Evolutionary conservation across 106 monocot species (phyloP), one percentile per base, ranked within the genome.

Genomic region (Phalaenopsis equestris): DNA sequence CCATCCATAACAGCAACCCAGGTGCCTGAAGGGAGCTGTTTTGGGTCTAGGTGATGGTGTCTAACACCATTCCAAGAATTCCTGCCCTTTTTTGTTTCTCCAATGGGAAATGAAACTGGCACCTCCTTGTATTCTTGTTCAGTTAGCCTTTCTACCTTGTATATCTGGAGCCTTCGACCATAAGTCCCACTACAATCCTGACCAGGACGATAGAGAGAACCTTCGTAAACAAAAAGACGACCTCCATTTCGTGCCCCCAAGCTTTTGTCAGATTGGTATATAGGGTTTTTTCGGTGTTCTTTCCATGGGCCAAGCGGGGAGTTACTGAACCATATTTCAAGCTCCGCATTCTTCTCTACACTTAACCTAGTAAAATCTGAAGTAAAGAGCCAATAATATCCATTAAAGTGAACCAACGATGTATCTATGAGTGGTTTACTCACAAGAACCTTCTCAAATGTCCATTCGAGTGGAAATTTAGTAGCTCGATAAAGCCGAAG

Each of bases 1-100:
- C 90, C 90, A 79, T 90, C 90, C 85, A 87, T 83, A 12, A 90
- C 90, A 7, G 90, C 87, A 81, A 87, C 80, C 90, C 90, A 90
- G 55, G 47, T 78, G 78, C 87, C 90, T 2, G 79, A 85, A 17
- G 85, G 75, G 11, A 90, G 85, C 75, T 84, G 76, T 24, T 81
- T 87, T 52, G 83, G 38, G 75, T 90, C 90, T 3, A 87, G 65
- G 79, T 87, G 87, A 75, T 90, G 90, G 55, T 83, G 81, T 43
- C 90, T 79, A 11, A 81, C 76, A 30, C 90, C 90, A 79, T 87
- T 83, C 90, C 90, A 90, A 38, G 87, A 80, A 79, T 90, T 85
- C 56, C 87, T 84, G 14, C 81, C 87, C 80, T 90, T 90, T 56
- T 76, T 83, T 7, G 85, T 24, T 45, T 83, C 81, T 39, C 79